Conservation (phyloP, 2,329 filamentous ascomycete species). For the Fusarium robinianum region DNA sequence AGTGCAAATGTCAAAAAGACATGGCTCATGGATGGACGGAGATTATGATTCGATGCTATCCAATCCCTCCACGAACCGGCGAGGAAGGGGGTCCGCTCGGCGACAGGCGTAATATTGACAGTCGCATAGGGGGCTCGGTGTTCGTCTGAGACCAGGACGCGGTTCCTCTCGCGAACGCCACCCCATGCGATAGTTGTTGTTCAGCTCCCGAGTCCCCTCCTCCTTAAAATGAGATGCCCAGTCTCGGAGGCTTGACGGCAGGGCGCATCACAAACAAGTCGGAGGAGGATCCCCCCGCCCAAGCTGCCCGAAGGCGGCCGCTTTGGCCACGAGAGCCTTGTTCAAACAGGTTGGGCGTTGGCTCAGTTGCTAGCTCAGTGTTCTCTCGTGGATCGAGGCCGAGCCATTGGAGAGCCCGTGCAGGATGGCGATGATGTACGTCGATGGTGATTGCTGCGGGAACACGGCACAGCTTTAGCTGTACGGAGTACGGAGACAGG, state of each 20-base stretch:
- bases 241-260: constrained; percentile 19
- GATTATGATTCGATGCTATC: too few relatives aligned
- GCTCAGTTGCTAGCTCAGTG: too few relatives aligned
- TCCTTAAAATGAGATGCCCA: constrained; percentile 8
- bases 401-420: constrained; percentile 21
- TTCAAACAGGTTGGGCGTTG: too few relatives aligned
- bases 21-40: too few relatives aligned
- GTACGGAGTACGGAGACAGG: too few relatives aligned
- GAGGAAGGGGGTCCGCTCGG: too few relatives aligned
- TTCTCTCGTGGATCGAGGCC: constrained; percentile 1
- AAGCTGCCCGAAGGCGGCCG: constrained; percentile 16
- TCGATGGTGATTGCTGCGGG: constrained; percentile 14
- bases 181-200: constrained; percentile 18
- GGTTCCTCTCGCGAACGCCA: constrained; percentile 5
- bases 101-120: too few relatives aligned
- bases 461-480: constrained; percentile 7
- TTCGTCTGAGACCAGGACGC: constrained; percentile 6
- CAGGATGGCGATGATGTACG: constrained; percentile 8
- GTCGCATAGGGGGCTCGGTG: too few relatives aligned
- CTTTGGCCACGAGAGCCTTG: constrained; percentile 9
- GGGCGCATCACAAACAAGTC: constrained; percentile 7
- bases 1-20: too few relatives aligned
- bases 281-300: constrained; percentile 5
- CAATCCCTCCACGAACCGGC: too few relatives aligned
- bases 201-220: too few relatives aligned